Evolutionary conservation across 345 rosid genomes (phyloP).

Genomic region (Microcos paniculata): DNA sequence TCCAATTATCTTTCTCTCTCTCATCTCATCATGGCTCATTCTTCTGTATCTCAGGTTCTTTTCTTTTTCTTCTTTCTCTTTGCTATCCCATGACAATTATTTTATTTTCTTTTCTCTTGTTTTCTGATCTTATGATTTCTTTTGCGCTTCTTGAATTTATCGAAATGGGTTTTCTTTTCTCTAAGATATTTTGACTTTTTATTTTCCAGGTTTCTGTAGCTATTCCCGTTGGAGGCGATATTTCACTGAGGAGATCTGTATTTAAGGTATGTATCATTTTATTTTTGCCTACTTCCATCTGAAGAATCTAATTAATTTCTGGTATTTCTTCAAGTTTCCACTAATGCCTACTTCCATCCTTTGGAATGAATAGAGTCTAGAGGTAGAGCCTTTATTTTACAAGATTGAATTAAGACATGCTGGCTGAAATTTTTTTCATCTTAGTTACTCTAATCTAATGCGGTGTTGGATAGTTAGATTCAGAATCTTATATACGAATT

Average conservation of each 20-base stretch:
- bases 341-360: background rate
- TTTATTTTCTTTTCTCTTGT: background rate
- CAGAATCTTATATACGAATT: background rate
- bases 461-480: background rate
- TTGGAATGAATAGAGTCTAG: background rate
- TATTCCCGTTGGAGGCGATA: constrained; percentile 41
- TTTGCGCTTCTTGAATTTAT: background rate
- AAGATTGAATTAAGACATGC: background rate
- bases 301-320: background rate
- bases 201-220: constrained; percentile 44
- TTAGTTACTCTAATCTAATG: background rate
- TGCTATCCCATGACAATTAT: background rate
- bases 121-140: background rate
- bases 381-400: background rate
- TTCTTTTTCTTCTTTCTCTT: background rate
- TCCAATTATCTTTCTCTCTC: background rate
- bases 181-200: background rate
- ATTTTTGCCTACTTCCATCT: background rate
- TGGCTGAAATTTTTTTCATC: background rate
- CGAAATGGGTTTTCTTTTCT: background rate
- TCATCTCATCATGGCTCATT: constrained; percentile 44
- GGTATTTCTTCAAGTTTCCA: background rate
- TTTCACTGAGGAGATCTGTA: constrained; percentile 36
- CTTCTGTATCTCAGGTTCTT: constrained; percentile 44
- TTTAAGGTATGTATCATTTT: constrained; percentile 38